phyloP scores from a whole-genome alignment of 1,139 yeast genomes.

The Yamadazyma aaseri region DNA sequence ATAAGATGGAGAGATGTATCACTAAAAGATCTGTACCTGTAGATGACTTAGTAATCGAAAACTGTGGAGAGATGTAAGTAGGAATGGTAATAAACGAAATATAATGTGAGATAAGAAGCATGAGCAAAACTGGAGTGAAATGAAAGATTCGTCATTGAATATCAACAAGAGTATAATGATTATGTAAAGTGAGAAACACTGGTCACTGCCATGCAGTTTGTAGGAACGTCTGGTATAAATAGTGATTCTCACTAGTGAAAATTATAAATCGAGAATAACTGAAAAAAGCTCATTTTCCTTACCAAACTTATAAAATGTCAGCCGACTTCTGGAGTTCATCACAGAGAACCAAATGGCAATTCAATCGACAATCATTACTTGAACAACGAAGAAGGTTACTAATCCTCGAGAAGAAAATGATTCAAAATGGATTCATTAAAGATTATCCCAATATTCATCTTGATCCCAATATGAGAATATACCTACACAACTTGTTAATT shows the following conservation, averaged over 20 bases:
- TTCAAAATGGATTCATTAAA: conserved; percentile 46
- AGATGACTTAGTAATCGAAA: conserved; percentile 14
- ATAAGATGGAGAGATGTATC: conserved; percentile 16
- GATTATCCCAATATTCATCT: conserved; percentile 47
- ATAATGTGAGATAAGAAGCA: too few relatives aligned
- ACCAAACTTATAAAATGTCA: too few relatives aligned
- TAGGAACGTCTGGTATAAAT: too few relatives aligned
- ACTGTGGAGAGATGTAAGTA: conserved; percentile 39
- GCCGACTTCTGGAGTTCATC: conserved; percentile 51
- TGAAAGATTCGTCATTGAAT: too few relatives aligned
- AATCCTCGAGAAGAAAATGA: conserved; percentile 44
- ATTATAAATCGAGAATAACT: too few relatives aligned
- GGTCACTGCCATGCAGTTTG: too few relatives aligned
- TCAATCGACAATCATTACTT: conserved; percentile 37
- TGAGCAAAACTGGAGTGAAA: too few relatives aligned
- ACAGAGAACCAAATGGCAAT: conserved; percentile 45
- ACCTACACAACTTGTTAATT: conserved; percentile 65
- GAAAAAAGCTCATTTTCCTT: neutral
- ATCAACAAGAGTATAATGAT: neutral
- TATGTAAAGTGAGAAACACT: neutral
- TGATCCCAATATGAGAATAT: conserved; percentile 65
- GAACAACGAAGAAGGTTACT: conserved; percentile 41
- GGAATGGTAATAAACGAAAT: too few relatives aligned
- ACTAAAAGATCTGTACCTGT: conserved; percentile 30
- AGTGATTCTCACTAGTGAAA: too few relatives aligned